These are phyloP conservation scores for Sphagnum tenellum DNA, from an alignment of 225 moss, liverwort and hornwort genomes.

Conservation along the genomic window DNA sequence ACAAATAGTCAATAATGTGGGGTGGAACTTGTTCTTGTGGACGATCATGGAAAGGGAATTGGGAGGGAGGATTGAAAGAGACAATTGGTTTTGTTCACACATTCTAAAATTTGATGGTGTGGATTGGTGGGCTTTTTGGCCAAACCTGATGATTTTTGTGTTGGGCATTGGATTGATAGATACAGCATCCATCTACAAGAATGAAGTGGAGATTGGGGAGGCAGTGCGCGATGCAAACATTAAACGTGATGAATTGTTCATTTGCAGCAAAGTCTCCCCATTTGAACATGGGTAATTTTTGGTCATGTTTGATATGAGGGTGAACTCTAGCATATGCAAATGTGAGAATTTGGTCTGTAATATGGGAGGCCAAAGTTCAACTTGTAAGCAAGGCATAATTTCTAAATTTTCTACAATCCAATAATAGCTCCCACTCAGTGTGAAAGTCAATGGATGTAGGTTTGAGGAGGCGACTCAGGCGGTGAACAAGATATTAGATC, in stretches of 20 bases:
- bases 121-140: no score
- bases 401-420: neutral
- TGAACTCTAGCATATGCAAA: no score
- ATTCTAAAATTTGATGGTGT: no score
- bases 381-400: no score
- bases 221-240: slow-evolving; percentile 56
- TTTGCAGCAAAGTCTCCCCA: slow-evolving; percentile 86
- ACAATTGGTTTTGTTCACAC: no score
- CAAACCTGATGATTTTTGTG: neutral
- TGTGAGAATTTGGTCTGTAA: no score
- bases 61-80: no score
- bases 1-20: no score
- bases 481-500: slow-evolving; percentile 60
- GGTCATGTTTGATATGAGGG: no score
- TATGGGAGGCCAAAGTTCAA: no score
- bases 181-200: slow-evolving; percentile 85
- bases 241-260: slow-evolving; percentile 50
- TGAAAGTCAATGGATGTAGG: slow-evolving; percentile 19
- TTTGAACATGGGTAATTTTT: slow-evolving; percentile 71
- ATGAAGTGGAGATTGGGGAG: slow-evolving; percentile 75
- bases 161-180: slow-evolving; percentile 22
- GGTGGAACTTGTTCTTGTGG: no score
- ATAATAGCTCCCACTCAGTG: neutral
- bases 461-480: slow-evolving; percentile 57
- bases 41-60: no score